Base-by-base conservation (phyloP, 306 rosid species). In the Parietaria judaica region DNA sequence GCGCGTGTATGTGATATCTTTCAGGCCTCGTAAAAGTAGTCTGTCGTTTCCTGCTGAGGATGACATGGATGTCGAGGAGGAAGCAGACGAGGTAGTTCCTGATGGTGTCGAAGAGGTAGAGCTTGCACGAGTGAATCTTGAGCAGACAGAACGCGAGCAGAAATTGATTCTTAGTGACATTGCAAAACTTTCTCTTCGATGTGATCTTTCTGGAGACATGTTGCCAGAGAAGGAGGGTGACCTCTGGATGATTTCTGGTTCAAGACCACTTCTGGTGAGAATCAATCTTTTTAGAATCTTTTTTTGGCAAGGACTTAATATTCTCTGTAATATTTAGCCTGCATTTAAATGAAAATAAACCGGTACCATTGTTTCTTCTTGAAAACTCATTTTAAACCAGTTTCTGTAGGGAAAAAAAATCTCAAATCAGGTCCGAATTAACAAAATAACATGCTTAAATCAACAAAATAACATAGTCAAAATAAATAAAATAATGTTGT, bases 91-190 rank as follows among this genome's bases (percentile, higher is more conserved):
- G 80, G 84, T 94, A 66, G 99, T 94, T 70, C 99, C 99, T 70
- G 95, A 88, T 67, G 99, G 99, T 70, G 97, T 88, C 71, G 97
- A 94, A 74, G 99, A 94, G 80, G 97, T 94, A 51, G 99, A 94
- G 78, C 94, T 94, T 70, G 97, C 90, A 69, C 88, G 73, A 78
- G 74, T 94, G 68, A 74, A 79, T 68, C 99, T 94, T 71, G 97
- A 94, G 74, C 70, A 78, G 74, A 86, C 63, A 63, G 95, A 94
- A 71, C 81, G 86, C 71, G 97, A 88, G 66, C 88, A 74, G 58
- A 94, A 75, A 69, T 79, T 94, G 84, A 78, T 94, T 78, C 79
- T 86, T 60, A 85, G 84, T 76, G 99, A 94, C 77, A 82, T 94
- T 69, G 76, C 83, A 62, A 86, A 82, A 68, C 71, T 94, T 61